phyloP scores from a whole-genome alignment of 352 stramenopile species.

The Globisporangium megalacanthum region DNA sequence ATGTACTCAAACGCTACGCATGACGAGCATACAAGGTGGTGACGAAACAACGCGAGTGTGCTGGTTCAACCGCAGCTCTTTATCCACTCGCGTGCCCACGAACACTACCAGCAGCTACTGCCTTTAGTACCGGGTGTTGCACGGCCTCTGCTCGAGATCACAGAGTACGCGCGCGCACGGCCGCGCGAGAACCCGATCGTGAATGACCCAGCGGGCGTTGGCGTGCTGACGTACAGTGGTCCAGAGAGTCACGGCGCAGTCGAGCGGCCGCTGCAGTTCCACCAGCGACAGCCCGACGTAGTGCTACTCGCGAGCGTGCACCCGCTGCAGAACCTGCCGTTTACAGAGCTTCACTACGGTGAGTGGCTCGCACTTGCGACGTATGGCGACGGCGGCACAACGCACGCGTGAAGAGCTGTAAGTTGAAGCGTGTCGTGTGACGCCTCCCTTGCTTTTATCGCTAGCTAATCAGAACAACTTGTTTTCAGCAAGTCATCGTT shows the following conservation, averaged over 20 bases:
- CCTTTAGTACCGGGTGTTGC: constrained; percentile 61
- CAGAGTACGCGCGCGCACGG: constrained; percentile 41
- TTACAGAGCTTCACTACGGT: constrained; percentile 55
- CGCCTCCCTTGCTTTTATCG: too few species aligned
- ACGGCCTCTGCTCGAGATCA: constrained; percentile 50
- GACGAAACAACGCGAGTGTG: neutral
- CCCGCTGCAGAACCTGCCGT: constrained; percentile 33
- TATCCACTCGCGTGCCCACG: constrained; percentile 47
- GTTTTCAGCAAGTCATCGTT: constrained; percentile 5
- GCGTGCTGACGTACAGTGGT: constrained; percentile 55
- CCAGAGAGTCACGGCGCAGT: constrained; percentile 36
- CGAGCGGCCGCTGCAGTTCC: constrained; percentile 44
- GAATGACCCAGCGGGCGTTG: constrained; percentile 15
- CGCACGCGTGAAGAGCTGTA: neutral
- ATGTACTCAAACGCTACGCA: too few species aligned
- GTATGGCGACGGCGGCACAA: constrained; percentile 19
- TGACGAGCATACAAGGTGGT: neutral
- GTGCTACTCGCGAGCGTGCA: constrained; percentile 42
- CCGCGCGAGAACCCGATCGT: constrained; percentile 37
- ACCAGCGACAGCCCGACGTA: constrained; percentile 14
- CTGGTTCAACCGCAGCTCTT: constrained; percentile 31
- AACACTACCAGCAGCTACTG: constrained; percentile 73
- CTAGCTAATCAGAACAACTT: too few species aligned
- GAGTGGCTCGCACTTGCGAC: constrained; percentile 55
- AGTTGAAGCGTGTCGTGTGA: neutral